A percentile compares a stretch with the other conserved stretches of the same genome.
Evolutionary conservation across 495 filamentous ascomycete genomes (phyloP).

Genomic region (Xylaria curta): DNA sequence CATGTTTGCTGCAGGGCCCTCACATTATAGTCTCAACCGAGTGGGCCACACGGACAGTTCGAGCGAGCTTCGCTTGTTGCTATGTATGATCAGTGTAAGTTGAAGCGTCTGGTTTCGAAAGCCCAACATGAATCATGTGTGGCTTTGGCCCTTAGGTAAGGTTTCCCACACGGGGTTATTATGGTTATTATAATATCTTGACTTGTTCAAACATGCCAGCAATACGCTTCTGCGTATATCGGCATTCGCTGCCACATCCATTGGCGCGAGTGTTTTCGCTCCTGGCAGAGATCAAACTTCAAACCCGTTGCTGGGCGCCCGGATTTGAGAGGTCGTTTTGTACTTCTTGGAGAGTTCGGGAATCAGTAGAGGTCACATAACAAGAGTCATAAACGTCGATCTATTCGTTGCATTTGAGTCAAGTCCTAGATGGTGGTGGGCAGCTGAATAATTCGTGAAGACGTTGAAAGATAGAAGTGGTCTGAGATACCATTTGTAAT

Average conservation of each 20-base stretch:
- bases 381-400: slow-evolving; percentile 30
- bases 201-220: slow-evolving; percentile 32
- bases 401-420: slow-evolving; percentile 4
- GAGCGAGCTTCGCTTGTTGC: background rate
- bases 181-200: background rate
- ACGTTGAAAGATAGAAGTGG: background rate
- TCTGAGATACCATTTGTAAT: slow-evolving; percentile 10
- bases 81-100: background rate
- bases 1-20: slow-evolving; percentile 21
- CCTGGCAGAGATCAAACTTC: slow-evolving; percentile 48
- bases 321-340: slow-evolving; percentile 55
- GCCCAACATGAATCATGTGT: background rate
- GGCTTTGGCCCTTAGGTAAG: background rate
- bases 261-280: slow-evolving; percentile 51
- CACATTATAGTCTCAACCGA: background rate
- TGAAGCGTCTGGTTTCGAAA: background rate
- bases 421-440: background rate
- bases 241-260: slow-evolving; percentile 41
- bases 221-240: slow-evolving; percentile 45
- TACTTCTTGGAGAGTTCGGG: slow-evolving; percentile 50
- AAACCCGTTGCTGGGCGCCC: slow-evolving; percentile 58
- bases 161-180: background rate
- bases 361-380: slow-evolving; percentile 60
- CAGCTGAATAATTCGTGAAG: background rate
- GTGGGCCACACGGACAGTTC: background rate